Conservation (phyloP, 228 moss, liverwort and hornwort species). For the Sphagnum fallax region DNA sequence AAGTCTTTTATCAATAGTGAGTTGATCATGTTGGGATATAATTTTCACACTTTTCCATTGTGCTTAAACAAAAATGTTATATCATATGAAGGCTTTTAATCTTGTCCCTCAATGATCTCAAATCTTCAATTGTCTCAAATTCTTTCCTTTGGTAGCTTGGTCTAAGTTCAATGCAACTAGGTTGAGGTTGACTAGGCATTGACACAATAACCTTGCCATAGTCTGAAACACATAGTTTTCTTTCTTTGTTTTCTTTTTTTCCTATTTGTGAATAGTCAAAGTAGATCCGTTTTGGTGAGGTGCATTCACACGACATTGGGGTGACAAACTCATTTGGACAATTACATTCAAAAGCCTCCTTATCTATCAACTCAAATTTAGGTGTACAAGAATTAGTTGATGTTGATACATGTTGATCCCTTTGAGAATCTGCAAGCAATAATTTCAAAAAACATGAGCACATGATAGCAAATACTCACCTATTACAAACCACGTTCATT, state of each 20-base stretch:
- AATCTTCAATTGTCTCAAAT: slow-evolving; percentile 3
- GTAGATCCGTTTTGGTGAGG: slow-evolving; percentile 22
- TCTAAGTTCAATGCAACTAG: slow-evolving; percentile 29
- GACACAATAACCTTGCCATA: too few relatives aligned
- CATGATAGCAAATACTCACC: background rate
- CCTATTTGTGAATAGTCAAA: slow-evolving; percentile 35
- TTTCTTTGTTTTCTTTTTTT: background rate
- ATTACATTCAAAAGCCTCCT: slow-evolving; percentile 46
- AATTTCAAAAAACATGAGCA: background rate
- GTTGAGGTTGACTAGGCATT: slow-evolving; percentile 2
- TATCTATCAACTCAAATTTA: slow-evolving; percentile 36
- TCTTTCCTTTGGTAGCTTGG: background rate
- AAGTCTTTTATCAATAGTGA: too few relatives aligned
- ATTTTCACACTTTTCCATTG: too few relatives aligned
- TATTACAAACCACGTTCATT: background rate
- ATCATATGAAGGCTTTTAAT: background rate
- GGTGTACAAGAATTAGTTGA: slow-evolving; percentile 37
- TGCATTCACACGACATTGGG: slow-evolving; percentile 22
- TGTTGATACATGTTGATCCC: slow-evolving; percentile 35
- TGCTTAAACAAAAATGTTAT: too few relatives aligned
- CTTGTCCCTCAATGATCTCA: background rate
- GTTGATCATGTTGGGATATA: too few relatives aligned
- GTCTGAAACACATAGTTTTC: too few relatives aligned
- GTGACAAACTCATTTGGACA: slow-evolving; percentile 43
- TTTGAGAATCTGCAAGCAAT: slow-evolving; percentile 35